Conservation (phyloP, 345 rosid species). For the Carallia pectinifolia region DNA sequence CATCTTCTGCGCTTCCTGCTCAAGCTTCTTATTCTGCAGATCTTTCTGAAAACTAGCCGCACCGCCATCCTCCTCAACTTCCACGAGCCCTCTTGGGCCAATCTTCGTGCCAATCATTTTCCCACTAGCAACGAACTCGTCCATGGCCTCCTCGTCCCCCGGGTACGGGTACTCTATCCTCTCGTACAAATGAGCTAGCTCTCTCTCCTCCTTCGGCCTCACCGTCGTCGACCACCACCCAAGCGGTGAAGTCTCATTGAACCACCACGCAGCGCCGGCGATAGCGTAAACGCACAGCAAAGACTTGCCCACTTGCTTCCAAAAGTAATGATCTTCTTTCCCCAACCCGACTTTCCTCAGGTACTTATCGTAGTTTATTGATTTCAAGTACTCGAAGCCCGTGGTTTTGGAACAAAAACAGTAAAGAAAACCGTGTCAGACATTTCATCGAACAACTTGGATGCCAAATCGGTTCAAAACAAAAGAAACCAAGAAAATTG, state of each 20-base stretch:
- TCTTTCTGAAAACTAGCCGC: constrained; percentile 50
- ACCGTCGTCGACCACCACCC: constrained; percentile 81
- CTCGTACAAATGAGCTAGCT: constrained; percentile 75
- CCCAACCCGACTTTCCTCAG: constrained; percentile 70
- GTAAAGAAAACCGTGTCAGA: not conserved
- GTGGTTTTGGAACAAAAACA: constrained; percentile 7
- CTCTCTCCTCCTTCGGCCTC: constrained; percentile 83
- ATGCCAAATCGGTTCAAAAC: not conserved
- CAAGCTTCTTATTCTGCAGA: constrained; percentile 68
- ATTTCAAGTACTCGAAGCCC: constrained; percentile 57
- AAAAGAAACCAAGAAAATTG: rapidly evolving
- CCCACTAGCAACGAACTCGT: constrained; percentile 76
- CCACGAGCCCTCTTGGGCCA: constrained; percentile 66
- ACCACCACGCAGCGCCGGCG: constrained; percentile 65
- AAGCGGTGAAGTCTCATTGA: constrained; percentile 77
- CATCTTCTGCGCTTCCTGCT: constrained; percentile 69
- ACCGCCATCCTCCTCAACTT: constrained; percentile 51
- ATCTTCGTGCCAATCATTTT: constrained; percentile 75
- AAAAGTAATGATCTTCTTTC: constrained; percentile 60
- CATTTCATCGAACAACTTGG: constrained; percentile 35
- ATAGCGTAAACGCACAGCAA: constrained; percentile 70
- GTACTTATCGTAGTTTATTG: constrained; percentile 51
- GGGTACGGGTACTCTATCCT: constrained; percentile 83
- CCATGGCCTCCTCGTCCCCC: constrained; percentile 83
- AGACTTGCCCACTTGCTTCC: constrained; percentile 84